Percentiles rank a stretch among this genome's conserved stretches.
Evolutionary conservation across 2,329 filamentous ascomycete species (phyloP).

Genomic region (Tolypocladium tropicale): DNA sequence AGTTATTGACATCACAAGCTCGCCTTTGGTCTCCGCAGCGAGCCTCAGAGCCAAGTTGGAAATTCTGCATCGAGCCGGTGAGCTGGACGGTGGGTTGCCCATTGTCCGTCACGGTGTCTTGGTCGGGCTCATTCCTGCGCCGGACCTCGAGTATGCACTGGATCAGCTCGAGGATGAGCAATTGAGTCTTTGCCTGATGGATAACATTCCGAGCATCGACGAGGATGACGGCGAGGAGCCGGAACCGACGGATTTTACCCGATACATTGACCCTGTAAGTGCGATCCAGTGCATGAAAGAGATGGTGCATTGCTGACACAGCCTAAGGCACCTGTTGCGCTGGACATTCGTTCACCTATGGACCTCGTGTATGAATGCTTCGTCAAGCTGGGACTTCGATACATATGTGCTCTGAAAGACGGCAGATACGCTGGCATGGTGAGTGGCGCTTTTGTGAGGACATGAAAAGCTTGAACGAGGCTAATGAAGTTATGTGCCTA

Average conservation of each 20-base stretch:
- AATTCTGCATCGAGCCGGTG: slow-evolving; percentile 70
- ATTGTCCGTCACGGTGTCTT: slow-evolving; percentile 71
- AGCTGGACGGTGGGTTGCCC: slow-evolving; percentile 84
- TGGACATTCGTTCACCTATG: slow-evolving; percentile 85
- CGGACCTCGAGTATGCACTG: slow-evolving; percentile 86
- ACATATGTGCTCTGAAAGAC: slow-evolving; percentile 79
- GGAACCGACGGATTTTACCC: slow-evolving; percentile 77
- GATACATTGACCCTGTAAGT: slow-evolving; percentile 76
- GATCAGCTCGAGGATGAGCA: slow-evolving; percentile 73
- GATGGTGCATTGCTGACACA: slow-evolving; percentile 6
- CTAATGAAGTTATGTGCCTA: slow-evolving; percentile 19
- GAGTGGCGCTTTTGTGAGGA: slow-evolving; percentile 20
- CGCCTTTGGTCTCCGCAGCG: slow-evolving; percentile 66
- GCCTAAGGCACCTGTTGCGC: slow-evolving; percentile 64
- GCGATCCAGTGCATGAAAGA: background rate
- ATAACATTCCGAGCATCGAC: slow-evolving; percentile 49
- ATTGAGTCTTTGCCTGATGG: slow-evolving; percentile 72
- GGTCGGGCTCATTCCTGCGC: slow-evolving; percentile 84
- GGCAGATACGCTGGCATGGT: slow-evolving; percentile 85
- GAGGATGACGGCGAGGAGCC: slow-evolving; percentile 50
- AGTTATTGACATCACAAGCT: slow-evolving; percentile 79
- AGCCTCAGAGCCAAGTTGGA: slow-evolving; percentile 74
- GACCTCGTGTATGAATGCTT: slow-evolving; percentile 96
- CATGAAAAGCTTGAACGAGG: background rate
- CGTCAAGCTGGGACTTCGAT: slow-evolving; percentile 82